Evolutionary conservation across 2,329 filamentous ascomycete genomes (phyloP).

Genomic region (Talaromyces rugulosus): DNA sequence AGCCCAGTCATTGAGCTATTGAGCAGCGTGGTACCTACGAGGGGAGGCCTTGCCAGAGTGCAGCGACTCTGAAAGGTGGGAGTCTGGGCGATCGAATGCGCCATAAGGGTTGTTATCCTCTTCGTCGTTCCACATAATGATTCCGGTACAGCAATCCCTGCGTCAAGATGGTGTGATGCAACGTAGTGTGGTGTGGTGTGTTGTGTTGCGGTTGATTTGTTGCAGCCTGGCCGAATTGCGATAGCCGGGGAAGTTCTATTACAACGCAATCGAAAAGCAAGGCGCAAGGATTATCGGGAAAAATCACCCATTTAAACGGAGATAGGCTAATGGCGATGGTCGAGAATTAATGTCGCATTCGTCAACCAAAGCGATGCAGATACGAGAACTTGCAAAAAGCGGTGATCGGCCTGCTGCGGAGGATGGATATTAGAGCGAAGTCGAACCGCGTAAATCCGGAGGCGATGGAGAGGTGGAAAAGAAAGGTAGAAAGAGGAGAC

Average conservation of each 20-base stretch:
- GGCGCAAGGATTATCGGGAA: background rate
- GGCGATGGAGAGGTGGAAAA: background rate
- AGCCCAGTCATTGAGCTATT: background rate
- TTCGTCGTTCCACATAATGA: conserved; percentile 95
- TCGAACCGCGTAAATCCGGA: background rate
- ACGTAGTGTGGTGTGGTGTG: background rate
- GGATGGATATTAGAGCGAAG: background rate
- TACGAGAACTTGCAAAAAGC: background rate
- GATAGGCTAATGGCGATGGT: background rate
- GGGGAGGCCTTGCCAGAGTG: conserved; percentile 50
- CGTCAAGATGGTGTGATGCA: background rate
- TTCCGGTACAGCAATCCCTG: background rate
- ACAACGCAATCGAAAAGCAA: background rate
- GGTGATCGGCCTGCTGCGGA: background rate
- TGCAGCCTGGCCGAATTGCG: background rate
- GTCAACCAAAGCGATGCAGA: background rate
- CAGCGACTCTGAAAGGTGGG: conserved; percentile 64
- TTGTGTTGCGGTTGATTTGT: background rate
- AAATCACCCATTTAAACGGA: background rate
- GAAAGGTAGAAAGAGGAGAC: background rate
- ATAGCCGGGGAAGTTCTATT: conserved; percentile 1
- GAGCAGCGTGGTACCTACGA: conserved; percentile 44
- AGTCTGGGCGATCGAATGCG: conserved; percentile 84
- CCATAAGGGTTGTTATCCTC: conserved; percentile 92
- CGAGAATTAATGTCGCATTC: background rate